phyloP scores from a whole-genome alignment of 148 eudicot genomes.

The Vaccinium myrtillus region DNA sequence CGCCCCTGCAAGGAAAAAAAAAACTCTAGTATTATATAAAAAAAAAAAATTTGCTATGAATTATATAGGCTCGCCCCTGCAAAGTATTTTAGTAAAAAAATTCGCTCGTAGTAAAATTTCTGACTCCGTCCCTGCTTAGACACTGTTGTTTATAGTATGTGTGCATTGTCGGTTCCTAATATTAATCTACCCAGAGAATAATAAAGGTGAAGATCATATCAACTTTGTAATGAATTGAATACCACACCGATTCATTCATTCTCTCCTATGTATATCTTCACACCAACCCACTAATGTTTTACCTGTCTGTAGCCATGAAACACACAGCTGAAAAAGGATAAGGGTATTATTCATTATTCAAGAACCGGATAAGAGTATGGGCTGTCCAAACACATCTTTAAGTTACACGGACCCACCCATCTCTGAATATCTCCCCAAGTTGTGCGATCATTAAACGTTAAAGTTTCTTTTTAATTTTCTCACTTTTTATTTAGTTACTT shows the following conservation, averaged over 20 bases:
- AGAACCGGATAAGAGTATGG: neutral
- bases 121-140: no score
- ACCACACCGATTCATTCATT: neutral
- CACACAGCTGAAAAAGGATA: constrained; percentile 12
- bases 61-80: no score
- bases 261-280: neutral
- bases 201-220: neutral
- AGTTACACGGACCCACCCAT: neutral
- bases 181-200: neutral
- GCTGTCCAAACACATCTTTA: neutral
- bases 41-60: no score
- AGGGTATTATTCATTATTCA: neutral
- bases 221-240: neutral
- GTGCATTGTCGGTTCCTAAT: neutral
- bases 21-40: no score
- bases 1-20: no score
- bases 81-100: no score
- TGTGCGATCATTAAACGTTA: neutral
- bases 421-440: neutral
- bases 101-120: no score
- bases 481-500: neutral
- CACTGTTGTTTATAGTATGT: no score
- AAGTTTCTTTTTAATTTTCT: neutral
- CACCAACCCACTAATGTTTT: neutral
- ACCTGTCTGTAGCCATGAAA: neutral